These are phyloP conservation scores for Spirogloea muscicola DNA, from an alignment of 139 green algal genomes.

Conservation along the genomic window DNA sequence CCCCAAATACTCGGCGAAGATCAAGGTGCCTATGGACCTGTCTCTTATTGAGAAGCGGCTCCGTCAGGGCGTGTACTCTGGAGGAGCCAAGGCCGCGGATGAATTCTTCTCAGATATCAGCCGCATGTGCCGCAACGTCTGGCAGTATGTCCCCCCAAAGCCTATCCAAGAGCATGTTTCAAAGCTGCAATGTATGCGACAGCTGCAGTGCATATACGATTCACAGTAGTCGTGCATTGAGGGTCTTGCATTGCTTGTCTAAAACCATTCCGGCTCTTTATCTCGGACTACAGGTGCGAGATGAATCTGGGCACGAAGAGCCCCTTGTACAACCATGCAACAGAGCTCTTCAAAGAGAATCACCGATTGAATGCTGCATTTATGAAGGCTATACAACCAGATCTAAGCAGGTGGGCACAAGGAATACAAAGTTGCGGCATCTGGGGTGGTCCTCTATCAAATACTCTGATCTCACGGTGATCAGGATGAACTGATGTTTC, in stretches of 20 bases:
- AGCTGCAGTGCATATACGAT: background rate
- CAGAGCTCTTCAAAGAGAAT: background rate
- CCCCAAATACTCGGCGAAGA: background rate
- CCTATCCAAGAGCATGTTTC: background rate
- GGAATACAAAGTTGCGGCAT: background rate
- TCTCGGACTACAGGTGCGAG: too few relatives aligned
- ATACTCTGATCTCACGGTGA: too few relatives aligned
- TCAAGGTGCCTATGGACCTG: background rate
- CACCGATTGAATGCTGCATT: background rate
- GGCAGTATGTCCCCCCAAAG: background rate
- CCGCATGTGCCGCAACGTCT: slow-evolving; percentile 23
- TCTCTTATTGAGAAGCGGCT: background rate
- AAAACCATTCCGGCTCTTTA: background rate
- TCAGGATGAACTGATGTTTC: too few relatives aligned
- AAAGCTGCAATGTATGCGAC: background rate
- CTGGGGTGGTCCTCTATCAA: too few relatives aligned
- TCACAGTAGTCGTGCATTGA: background rate
- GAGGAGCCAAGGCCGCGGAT: too few relatives aligned
- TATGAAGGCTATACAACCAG: background rate
- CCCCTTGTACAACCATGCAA: slow-evolving; percentile 9
- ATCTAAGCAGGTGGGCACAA: background rate
- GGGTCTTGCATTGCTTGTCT: background rate
- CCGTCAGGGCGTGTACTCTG: slow-evolving; percentile 2
- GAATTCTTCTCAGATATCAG: too few relatives aligned
- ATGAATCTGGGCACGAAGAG: too few relatives aligned